Base-by-base conservation (phyloP, 768 basidiomycete species). In the Amanita exitialis region DNA sequence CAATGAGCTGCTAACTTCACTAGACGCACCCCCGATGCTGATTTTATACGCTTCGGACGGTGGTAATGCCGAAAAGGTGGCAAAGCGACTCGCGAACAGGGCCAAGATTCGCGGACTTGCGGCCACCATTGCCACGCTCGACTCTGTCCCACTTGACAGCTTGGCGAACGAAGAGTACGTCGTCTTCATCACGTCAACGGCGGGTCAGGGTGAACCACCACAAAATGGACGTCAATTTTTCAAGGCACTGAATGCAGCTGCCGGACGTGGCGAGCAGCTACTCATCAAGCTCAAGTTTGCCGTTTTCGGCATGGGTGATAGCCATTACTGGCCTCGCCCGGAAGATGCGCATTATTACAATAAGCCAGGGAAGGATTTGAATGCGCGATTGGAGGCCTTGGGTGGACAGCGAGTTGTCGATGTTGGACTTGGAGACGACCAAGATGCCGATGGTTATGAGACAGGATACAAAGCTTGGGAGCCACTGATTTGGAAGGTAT, bases 291-390 rank as follows among this genome's bases (percentile, higher is more conserved):
- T 92, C 53, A 83, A 79, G 61, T 89, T 79, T 66, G 68, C 84
- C 48, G 92, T 98, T 39, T 96, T 98, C 58, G 95, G 75, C 44
- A 86, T 99, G 82, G 96, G 96, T 54, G 96, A 99, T 66, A 94
- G 88, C 64, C 94, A 96, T 68, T 99, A 99, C 71, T 99, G 96
- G 96, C 96, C 96, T 7, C 80, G 96, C 37, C 78, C 88, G 15
- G 93, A 98, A 66, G 96, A 98, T 61, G 85, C 84, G n/a, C 88
- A 91, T 59, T 98, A 95, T 67, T 99, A 97, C 75, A 99, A 98
- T 77, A 96, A 92, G 67, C 83, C 95, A 0, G 79, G 83, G 15
- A 94, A 92, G 67, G 95, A 98, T 55, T 80, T 98, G 47, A 84
- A 93, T 67, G 69, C 75, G 20, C 82, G 83, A 15, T 72, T 98